Base-by-base conservation (phyloP, 768 basidiomycete species). In the Mrakia hoshinonis region DNA sequence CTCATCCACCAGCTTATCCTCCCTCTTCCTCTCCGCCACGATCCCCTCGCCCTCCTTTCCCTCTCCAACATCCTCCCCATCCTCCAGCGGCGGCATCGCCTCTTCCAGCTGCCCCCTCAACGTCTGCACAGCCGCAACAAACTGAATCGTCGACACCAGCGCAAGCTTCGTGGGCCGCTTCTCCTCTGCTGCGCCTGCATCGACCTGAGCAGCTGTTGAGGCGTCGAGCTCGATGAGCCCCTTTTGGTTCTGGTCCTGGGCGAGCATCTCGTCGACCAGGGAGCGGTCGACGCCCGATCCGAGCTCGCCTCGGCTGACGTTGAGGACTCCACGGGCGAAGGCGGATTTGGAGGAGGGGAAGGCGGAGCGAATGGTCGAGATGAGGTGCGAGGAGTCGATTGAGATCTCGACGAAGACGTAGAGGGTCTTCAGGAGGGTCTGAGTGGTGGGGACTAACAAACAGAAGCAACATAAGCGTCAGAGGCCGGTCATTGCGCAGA, bases 331-430 rank as follows among this genome's bases (percentile, higher is more conserved):
- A 73, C 86, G 84, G 51, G 83, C 81, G 79, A 97, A 95, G 15
- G 79, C 80, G 31, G 82, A 79, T 22, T 89, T 85, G 73, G 89
- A 85, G 38, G 86, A 85, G 1, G 96, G 92, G 74, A 99, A 90
- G 80, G 98, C 97, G 73, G 89, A 82, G 15, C 93, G 87, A 72
- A 99, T 84, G 0, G 94, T 91, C 75, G 91, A 85, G 3, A 83
- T 82, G 39, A 98, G 85, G 79, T 99, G 96, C 0, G 80, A 74
- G 0, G 89, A 87, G 79, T 99, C 96, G 76, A 99, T 92, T 18
- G 86, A 84, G 74, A 99, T 98, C 80, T 99, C 96, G 31, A 99
- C 96, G 76, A 99, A 99, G 68, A 99, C 85, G 77, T 99, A 99
- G 24, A 99, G 87, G 0, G 95, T 97, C 77, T 91, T 96, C 78